phyloP scores from a whole-genome alignment of 2,329 filamentous ascomycete genomes.

The Plectosphaerella cucumerina region DNA sequence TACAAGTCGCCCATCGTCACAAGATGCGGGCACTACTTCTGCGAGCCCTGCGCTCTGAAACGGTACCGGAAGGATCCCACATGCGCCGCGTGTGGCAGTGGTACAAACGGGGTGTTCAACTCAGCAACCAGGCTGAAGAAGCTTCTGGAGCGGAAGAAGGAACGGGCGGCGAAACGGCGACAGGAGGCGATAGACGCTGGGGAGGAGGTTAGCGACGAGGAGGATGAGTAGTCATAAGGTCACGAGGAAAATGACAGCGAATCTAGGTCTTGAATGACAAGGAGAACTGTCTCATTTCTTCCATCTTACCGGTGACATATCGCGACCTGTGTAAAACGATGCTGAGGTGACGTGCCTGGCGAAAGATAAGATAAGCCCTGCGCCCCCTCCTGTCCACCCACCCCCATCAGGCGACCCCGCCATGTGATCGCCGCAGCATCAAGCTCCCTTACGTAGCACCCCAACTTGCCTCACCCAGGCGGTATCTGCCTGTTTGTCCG shows the following conservation, averaged over 20 bases:
- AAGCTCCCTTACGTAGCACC: too few relatives aligned
- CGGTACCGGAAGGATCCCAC: slow-evolving; percentile 82
- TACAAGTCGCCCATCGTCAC: slow-evolving; percentile 83
- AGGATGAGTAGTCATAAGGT: slow-evolving; percentile 22
- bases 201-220: slow-evolving; percentile 43
- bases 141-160: slow-evolving; percentile 69
- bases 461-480: background rate
- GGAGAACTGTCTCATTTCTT: background rate
- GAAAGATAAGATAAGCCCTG: slow-evolving; percentile 13
- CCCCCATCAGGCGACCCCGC: slow-evolving; percentile 16
- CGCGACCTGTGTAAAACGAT: background rate
- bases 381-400: slow-evolving; percentile 6
- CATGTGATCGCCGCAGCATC: slow-evolving; percentile 11
- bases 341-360: background rate
- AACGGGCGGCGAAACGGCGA: slow-evolving; percentile 54
- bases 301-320: background rate
- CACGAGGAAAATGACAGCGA: background rate
- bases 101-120: slow-evolving; percentile 89
- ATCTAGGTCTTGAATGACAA: slow-evolving; percentile 2
- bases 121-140: slow-evolving; percentile 78
- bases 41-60: slow-evolving; percentile 81
- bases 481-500: background rate
- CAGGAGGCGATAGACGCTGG: slow-evolving; percentile 48
- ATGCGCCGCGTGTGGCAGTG: slow-evolving; percentile 80
- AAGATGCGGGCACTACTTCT: slow-evolving; percentile 94